Evolutionary conservation across 2,329 filamentous ascomycete species (phyloP), one percentile per base, ranked within the genome.

Genomic region (Cercospora canescens): DNA sequence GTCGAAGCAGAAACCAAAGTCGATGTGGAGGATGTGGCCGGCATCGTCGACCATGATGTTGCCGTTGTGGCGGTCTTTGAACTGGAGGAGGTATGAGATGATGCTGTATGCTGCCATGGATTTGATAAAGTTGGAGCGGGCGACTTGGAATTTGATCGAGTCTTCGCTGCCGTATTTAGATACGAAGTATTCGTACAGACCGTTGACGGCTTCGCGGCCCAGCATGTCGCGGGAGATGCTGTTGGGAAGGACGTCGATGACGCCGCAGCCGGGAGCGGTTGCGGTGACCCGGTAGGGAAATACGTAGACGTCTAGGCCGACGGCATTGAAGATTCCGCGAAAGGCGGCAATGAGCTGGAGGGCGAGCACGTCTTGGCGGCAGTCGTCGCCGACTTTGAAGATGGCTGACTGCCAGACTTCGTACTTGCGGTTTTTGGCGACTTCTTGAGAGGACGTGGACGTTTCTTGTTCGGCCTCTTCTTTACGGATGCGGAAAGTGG

Each of bases 31-130:
- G 75, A 99, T 97, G 80, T 99, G 95, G 4, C 96, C 95, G 0
- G 91, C 92, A 75, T 97, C 94, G 78, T 99, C 94, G 69, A 99
- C 89, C 96, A 99, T 99, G 83, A 99, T 99, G 83, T 99, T 99
- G 68, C 95, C 95, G 79, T 99, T 99, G 82, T 99, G 95, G 3
- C 95, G 90, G 78, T 99, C 95, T 80, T 99, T 99, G 89, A 99
- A 98, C 76, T 99, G 96, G 39, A 99, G 83, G 14, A 99, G 84
- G 81, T 96, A 99, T 0, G 93, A 96, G 71, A 99, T 98, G 74
- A 99, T 90, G 18, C 92, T 96, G 83, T 99, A 99, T 12, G 95
- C 96, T 0, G 96, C 95, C 95, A 99, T 98, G 76, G 91, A 95
- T 83, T 99, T 99, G 80, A 99, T 94, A 77, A 99, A 99, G 80